Evolutionary conservation across 305 asterid genomes (phyloP).

Genomic region (Solanum hybrid): DNA sequence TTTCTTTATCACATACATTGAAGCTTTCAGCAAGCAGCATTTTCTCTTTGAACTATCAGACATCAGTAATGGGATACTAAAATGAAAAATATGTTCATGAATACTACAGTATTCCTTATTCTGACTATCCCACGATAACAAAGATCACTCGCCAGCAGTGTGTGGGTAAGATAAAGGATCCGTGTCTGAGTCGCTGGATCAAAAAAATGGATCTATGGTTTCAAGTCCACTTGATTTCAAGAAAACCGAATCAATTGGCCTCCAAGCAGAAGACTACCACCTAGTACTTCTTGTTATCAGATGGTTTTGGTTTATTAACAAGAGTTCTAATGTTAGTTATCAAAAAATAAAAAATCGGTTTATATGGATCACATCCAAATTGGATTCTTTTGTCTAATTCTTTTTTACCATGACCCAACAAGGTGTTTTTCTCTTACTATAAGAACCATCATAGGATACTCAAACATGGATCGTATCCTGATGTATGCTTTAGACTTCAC

Average conservation of each 20-base stretch:
- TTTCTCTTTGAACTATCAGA: neutral
- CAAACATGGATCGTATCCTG: neutral
- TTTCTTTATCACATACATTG: neutral
- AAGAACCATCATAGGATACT: neutral
- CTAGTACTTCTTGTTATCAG: neutral
- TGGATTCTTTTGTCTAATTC: neutral
- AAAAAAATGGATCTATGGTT: neutral
- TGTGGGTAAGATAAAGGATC: neutral
- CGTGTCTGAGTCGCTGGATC: neutral
- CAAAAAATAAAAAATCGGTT: neutral
- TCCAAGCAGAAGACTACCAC: neutral
- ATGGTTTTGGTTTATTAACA: neutral
- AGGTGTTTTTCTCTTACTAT: neutral
- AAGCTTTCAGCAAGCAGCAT: neutral
- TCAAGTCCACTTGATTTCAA: neutral
- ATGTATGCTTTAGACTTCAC: neutral
- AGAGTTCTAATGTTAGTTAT: neutral
- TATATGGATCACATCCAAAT: neutral
- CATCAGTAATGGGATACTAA: neutral
- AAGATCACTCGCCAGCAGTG: neutral
- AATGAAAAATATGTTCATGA: neutral
- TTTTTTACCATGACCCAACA: neutral
- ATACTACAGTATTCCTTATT: neutral
- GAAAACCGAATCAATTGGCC: neutral
- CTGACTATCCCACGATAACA: neutral